Evolutionary conservation across 1,284 basidiomycete species (phyloP).

Genomic region (Marasmius sp.): DNA sequence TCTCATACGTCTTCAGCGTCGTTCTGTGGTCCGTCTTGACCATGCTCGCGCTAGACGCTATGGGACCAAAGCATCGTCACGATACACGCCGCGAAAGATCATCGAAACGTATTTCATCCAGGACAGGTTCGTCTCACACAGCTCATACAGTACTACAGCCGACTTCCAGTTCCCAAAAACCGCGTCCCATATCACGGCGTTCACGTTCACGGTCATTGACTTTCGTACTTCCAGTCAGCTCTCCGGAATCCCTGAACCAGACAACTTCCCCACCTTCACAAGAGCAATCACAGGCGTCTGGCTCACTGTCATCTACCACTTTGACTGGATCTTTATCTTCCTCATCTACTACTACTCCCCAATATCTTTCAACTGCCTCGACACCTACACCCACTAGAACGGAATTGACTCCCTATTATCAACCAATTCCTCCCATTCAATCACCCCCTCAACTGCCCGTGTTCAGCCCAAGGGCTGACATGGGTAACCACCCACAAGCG

Average conservation of each 20-base stretch:
- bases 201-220: not conserved
- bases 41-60: constrained; percentile 29
- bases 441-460: not conserved
- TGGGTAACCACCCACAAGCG: not conserved
- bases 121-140: not conserved
- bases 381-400: not conserved
- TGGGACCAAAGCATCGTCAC: constrained; percentile 21
- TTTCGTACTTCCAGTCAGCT: not conserved
- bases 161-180: not conserved
- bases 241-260: not conserved
- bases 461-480: not conserved
- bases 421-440: not conserved
- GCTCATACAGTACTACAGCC: not conserved
- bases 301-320: not conserved
- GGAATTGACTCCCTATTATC: not conserved
- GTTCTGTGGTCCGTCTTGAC: constrained; percentile 36
- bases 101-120: constrained; percentile 13
- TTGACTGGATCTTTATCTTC: not conserved
- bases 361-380: not conserved
- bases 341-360: not conserved
- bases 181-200: not conserved
- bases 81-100: constrained; percentile 25
- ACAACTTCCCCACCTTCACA: not conserved
- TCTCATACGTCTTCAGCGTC: constrained; percentile 29
- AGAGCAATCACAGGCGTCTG: not conserved